Evolutionary conservation across 768 basidiomycete species (phyloP), one percentile per base, ranked within the genome.

Genomic region (Russula compacta): DNA sequence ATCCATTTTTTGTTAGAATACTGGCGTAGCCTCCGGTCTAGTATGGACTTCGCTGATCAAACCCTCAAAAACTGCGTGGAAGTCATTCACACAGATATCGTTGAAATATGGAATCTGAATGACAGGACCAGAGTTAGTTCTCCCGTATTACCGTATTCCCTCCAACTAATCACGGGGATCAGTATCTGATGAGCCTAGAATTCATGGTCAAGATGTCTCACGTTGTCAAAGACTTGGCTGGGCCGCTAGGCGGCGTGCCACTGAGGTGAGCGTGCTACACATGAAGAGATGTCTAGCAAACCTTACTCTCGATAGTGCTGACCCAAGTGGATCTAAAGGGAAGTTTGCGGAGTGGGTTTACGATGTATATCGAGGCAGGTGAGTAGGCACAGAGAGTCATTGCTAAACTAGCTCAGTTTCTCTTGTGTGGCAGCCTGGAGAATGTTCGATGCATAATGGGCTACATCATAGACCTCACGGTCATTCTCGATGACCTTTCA

Each of bases 11-110:
- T 6, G 5, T n/a, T 36, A 60, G 59, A 40, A 36, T 60, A 60
- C 36, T 60, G 59, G 59, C 32, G 47, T 49, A 17, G 17, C 15
- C 59, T 60, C 12, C 32, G 47, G 39, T 60, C 53, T 5, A 60
- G 59, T 43, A 33, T 2, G 6, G 47, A 42, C 14, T 60, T 60
- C 12, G 19, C 40, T 29, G 40, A 42, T 11, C 32, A 15, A 24
- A 4, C 32, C 5, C 33, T 60, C 14, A 42, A 50, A 12, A 24
- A 11, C 36, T 60, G 53, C 10, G 33, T 55, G 2, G 35, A 36
- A 2, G 11, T 55, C 11, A 55, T 55, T 43, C 59, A 59, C 43
- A 7, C 15, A 8, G 59, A 59, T 53, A 59, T 59, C 17, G 32
- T 59, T 11, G 38, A 40, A 7, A 29, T 59, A n/a, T 59, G 59